Conservation (phyloP, 495 filamentous ascomycete species). For the Penicillium mononematosum region DNA sequence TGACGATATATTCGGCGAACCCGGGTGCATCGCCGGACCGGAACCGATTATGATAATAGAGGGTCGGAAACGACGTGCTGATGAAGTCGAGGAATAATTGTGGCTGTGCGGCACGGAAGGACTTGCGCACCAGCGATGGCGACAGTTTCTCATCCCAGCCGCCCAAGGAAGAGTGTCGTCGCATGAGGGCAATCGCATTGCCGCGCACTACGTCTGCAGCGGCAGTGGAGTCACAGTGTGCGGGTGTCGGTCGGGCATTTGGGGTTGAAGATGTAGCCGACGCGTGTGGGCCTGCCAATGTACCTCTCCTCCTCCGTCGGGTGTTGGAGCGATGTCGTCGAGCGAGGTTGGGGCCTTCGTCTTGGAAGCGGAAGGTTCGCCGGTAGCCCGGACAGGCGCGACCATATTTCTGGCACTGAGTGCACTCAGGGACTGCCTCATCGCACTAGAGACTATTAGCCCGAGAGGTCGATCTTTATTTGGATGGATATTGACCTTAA, state of each 20-base stretch:
- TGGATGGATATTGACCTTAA: slow-evolving; percentile 27
- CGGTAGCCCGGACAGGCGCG: slow-evolving; percentile 39
- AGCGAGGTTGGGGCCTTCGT: slow-evolving; percentile 35
- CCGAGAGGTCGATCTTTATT: not conserved
- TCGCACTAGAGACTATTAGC: slow-evolving; percentile 30
- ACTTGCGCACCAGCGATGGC: slow-evolving; percentile 28
- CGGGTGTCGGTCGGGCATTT: not conserved
- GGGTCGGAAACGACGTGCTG: slow-evolving; percentile 32
- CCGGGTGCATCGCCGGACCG: slow-evolving; percentile 27
- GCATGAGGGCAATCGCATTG: slow-evolving; percentile 32
- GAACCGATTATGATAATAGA: slow-evolving; percentile 35
- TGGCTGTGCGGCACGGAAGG: slow-evolving; percentile 24
- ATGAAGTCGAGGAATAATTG: slow-evolving; percentile 33
- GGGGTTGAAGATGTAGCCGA: slow-evolving; percentile 8
- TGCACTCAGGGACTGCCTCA: slow-evolving; percentile 34
- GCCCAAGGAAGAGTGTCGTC: slow-evolving; percentile 16
- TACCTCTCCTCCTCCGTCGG: slow-evolving; percentile 11
- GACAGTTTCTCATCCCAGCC: slow-evolving; percentile 24
- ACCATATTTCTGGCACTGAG: slow-evolving; percentile 38
- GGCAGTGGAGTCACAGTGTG: slow-evolving; percentile 9
- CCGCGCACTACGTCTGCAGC: slow-evolving; percentile 25
- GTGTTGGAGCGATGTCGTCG: slow-evolving; percentile 25
- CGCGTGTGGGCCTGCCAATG: slow-evolving; percentile 4
- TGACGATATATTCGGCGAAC: slow-evolving; percentile 27
- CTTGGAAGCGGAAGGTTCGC: slow-evolving; percentile 38